Base-by-base conservation (phyloP, 2,329 filamentous ascomycete genomes). In the Curvularia verruculosa region DNA sequence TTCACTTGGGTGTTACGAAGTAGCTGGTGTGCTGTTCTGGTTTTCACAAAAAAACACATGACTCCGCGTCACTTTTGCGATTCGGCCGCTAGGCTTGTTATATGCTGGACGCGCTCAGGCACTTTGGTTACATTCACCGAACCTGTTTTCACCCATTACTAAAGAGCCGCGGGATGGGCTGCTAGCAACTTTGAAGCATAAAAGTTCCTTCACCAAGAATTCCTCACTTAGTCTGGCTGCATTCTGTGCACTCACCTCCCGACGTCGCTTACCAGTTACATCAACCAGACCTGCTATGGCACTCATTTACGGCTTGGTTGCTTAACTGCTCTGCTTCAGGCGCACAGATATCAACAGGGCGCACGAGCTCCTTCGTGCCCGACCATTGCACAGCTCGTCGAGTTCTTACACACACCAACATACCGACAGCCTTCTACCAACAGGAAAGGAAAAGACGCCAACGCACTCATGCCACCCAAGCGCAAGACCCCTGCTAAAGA, bases 1-100 rank as follows among this genome's bases (percentile, higher is more conserved):
- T 21, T 37, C 7, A 47, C 29, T 3, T 29, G 13, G 12, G 19
- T 12, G 31, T 36, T 26, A 21, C 13, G 9, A 10, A 37, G 18
- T 23, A 13, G 15, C 13, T 45, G 5, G 40, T 52, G 40, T 36
- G 41, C 13, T 39, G 23, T 15, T n/a, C 24, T 45, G 21, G 26
- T 23, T 18, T 19, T 10, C 31, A n/a, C n/a, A n/a, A 18, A 21
- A 19, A 15, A 48, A 10, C 49, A 57, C 54, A 47, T 59, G 56
- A 51, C 41, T 31, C 24, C 56, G 57, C 57, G 57, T 59, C 48
- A 53, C 49, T 59, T 59, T 59, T 59, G 54, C 45, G 49, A 56
- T 28, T 41, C 34, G 49, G 36, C 45, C 46, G 43, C 40, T 56
- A 46, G 40, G n/a, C n/a, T n/a, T 28, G 24, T 48, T 21, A 23